Evolutionary conservation across 495 filamentous ascomycete genomes (phyloP).

Genomic region (Penicillium steckii): DNA sequence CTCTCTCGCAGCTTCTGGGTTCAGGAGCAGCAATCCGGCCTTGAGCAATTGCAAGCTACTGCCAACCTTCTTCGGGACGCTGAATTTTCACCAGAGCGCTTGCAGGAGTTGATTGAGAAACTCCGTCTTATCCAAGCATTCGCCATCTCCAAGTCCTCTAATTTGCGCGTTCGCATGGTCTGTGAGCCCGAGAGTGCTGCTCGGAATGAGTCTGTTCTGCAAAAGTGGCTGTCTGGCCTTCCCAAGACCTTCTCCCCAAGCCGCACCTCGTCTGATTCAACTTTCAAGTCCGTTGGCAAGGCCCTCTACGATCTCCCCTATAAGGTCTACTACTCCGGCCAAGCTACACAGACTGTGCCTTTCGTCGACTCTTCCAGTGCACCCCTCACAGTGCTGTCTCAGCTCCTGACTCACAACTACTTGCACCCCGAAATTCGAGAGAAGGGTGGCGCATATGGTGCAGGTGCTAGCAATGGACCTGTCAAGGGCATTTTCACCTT

Average conservation of each 20-base stretch:
- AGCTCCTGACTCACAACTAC: slow-evolving; percentile 95
- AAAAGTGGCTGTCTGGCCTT: slow-evolving; percentile 65
- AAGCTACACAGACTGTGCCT: slow-evolving; percentile 78
- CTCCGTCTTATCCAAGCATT: slow-evolving; percentile 82
- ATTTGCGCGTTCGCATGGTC: slow-evolving; percentile 78
- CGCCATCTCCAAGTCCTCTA: slow-evolving; percentile 57
- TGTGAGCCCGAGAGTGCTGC: slow-evolving; percentile 70
- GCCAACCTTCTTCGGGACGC: slow-evolving; percentile 59
- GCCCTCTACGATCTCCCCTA: slow-evolving; percentile 93
- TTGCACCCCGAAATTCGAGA: slow-evolving; percentile 97
- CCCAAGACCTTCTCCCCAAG: slow-evolving; percentile 42
- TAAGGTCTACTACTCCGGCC: slow-evolving; percentile 90
- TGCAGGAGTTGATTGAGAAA: slow-evolving; percentile 76
- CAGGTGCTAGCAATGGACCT: slow-evolving; percentile 77
- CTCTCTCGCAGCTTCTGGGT: slow-evolving; percentile 68
- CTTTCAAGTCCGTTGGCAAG: slow-evolving; percentile 50
- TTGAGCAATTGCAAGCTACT: slow-evolving; percentile 87
- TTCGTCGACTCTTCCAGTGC: slow-evolving; percentile 75
- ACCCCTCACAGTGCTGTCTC: slow-evolving; percentile 80
- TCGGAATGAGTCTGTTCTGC: slow-evolving; percentile 70
- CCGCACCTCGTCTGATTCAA: slow-evolving; percentile 27
- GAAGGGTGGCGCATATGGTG: slow-evolving; percentile 96
- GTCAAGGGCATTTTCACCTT: slow-evolving; percentile 87
- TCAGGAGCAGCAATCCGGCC: slow-evolving; percentile 77
- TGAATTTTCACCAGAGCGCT: slow-evolving; percentile 53